Evolutionary conservation across 164 flowering plant species (phyloP), one percentile per base, ranked within the genome.

Genomic region (Tinospora cordifolia): DNA sequence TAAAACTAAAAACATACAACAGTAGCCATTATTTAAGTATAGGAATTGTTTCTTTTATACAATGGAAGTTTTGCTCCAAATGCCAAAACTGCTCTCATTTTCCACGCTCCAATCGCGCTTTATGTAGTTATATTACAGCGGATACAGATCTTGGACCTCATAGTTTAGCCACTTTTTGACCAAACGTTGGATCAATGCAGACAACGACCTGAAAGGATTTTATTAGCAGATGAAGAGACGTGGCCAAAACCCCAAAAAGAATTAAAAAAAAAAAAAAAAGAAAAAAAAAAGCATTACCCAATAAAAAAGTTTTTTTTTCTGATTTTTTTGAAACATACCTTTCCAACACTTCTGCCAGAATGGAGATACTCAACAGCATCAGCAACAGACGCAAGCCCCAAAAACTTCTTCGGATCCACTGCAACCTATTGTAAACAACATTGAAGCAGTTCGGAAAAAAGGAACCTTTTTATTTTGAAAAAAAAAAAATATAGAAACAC

Each of bases 301-400:
- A n/a, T n/a, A n/a, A n/a, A n/a, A n/a, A n/a, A n/a, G n/a, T n/a
- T n/a, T n/a, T n/a, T n/a, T n/a, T n/a, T n/a, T n/a, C n/a, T n/a
- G n/a, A n/a, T n/a, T n/a, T n/a, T n/a, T n/a, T n/a, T n/a, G n/a
- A n/a, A 15, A 15, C 67, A 68, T 82, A 94, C 98, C 98, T 94
- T 94, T 73, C 98, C 98, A 46, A 83, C 79, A 76, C 97, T 94
- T 87, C 85, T 87, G 67, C 98, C 98, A 65, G 98, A 91, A 82
- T 94, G 97, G 69, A 94, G 97, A 80, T 94, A 83, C 75, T 94
- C 97, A 63, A 94, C 98, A 27, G 98, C 98, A 84, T 90, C 97
- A 69, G 92, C 87, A 67, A 94, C 97, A 62, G 97, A 79, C 62
- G 76, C 72, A 51, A 91, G 74, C 38, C 98, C 98, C 64, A 84